These are phyloP conservation scores for Oryza punctata DNA, from an alignment of 176 grass and related monocot genomes.

Conservation along the genomic window DNA sequence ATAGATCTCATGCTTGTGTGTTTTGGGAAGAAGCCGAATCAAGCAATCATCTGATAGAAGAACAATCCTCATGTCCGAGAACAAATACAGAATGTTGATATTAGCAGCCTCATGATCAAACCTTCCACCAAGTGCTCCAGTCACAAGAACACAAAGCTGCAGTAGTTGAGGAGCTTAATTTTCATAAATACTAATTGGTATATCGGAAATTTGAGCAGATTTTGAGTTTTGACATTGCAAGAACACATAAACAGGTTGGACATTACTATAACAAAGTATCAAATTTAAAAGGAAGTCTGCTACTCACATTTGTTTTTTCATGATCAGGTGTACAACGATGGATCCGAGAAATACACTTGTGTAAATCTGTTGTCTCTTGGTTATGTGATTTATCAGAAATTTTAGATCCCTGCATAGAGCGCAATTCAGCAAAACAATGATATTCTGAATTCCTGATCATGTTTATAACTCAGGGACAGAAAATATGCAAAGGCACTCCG, in stretches of 20 bases:
- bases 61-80: conserved; percentile 69
- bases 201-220: not conserved
- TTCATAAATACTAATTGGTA: not conserved
- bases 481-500: not conserved
- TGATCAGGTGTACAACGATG: conserved; percentile 37
- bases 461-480: not conserved
- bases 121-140: conserved; percentile 74
- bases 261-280: not conserved
- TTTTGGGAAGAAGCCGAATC: conserved; percentile 68
- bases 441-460: conserved; percentile 3
- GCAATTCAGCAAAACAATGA: too few relatives aligned
- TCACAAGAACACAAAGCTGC: conserved; percentile 65
- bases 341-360: conserved; percentile 75
- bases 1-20: conserved; percentile 65
- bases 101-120: conserved; percentile 85
- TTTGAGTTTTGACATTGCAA: not conserved
- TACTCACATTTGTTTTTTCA: conserved; percentile 67
- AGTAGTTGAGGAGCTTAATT: conserved; percentile 28
- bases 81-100: conserved; percentile 64
- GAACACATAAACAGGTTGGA: not conserved
- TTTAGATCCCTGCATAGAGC: conserved; percentile 56
- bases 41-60: conserved; percentile 80
- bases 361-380: conserved; percentile 71
- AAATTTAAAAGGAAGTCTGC: not conserved
- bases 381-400: conserved; percentile 70